A percentile compares a stretch with the other conserved stretches of the same genome.
Evolutionary conservation across 192 early-diverging fungal genomes (phyloP).

Genomic region (Linnemannia zychae): DNA sequence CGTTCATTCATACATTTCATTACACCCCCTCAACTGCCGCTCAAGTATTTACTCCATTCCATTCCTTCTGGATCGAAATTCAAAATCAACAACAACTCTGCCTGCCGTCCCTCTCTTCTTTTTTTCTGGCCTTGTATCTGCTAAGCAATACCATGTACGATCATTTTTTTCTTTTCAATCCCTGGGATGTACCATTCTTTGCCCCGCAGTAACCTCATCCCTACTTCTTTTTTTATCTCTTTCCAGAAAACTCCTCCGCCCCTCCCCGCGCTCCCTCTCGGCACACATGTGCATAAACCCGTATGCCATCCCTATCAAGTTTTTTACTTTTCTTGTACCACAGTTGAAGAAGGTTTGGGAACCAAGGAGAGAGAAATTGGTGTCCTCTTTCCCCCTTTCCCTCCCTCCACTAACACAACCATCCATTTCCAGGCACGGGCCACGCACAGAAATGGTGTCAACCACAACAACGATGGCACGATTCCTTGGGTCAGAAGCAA

Average conservation of each 20-base stretch:
- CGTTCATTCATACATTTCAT: not conserved
- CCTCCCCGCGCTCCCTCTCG: not conserved
- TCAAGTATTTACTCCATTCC: not conserved
- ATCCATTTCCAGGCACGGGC: not conserved
- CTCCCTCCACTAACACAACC: not conserved
- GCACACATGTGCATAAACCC: not conserved
- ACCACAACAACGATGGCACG: slow-evolving; percentile 1
- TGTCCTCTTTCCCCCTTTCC: not conserved
- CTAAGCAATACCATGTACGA: not conserved
- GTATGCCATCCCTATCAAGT: not conserved
- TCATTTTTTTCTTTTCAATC: not conserved
- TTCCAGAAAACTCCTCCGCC: not conserved
- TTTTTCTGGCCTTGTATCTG: too few relatives aligned
- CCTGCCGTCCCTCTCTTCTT: not conserved
- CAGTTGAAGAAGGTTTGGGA: not conserved
- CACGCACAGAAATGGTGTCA: slow-evolving; percentile 11
- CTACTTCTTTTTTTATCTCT: not conserved
- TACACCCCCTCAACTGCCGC: not conserved
- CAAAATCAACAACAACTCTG: not conserved
- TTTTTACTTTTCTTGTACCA: not conserved
- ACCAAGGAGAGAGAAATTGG: not conserved
- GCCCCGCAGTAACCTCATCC: not conserved
- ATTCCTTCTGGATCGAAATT: not conserved
- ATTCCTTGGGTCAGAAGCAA: not conserved
- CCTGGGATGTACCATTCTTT: not conserved